Percentiles rank a stretch among this genome's conserved stretches.
phyloP scores from a whole-genome alignment of 176 grass and related monocot genomes.

The Paspalum notatum region DNA sequence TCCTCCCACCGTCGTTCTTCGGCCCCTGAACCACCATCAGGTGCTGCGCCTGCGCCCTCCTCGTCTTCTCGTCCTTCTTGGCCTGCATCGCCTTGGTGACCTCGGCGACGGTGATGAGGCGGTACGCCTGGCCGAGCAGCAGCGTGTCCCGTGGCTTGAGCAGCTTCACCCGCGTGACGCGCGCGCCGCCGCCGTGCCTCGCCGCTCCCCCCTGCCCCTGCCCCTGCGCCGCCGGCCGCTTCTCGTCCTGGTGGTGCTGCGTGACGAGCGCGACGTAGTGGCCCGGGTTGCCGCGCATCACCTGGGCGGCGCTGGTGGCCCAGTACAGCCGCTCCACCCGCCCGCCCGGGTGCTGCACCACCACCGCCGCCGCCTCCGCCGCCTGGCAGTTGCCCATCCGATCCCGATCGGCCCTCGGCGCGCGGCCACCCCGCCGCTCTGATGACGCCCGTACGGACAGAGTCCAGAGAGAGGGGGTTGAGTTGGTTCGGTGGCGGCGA shows the following conservation, averaged over 20 bases:
- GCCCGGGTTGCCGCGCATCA: conserved; percentile 92
- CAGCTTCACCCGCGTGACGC: conserved; percentile 82
- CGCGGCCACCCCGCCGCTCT: no score
- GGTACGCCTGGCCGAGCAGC: conserved; percentile 74
- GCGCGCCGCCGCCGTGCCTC: conserved; percentile 6
- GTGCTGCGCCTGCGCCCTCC: conserved; percentile 31
- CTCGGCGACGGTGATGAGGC: conserved; percentile 81
- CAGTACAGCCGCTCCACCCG: conserved; percentile 81
- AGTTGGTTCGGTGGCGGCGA: background rate
- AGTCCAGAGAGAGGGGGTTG: background rate
- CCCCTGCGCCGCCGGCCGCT: background rate
- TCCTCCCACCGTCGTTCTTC: background rate
- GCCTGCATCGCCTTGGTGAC: conserved; percentile 69
- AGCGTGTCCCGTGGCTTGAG: conserved; percentile 82
- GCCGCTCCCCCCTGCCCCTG: background rate
- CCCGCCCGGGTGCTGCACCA: conserved; percentile 88
- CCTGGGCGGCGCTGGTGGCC: conserved; percentile 74
- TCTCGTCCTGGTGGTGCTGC: conserved; percentile 34
- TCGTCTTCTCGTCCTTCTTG: conserved; percentile 72
- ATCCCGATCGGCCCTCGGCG: background rate
- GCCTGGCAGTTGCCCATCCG: conserved; percentile 95
- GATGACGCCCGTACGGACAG: no score
- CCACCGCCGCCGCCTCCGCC: conserved; percentile 79
- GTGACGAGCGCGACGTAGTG: conserved; percentile 91
- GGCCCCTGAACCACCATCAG: background rate